Base-by-base conservation (phyloP, 768 basidiomycete genomes). In the Chalciporus piperatus region DNA sequence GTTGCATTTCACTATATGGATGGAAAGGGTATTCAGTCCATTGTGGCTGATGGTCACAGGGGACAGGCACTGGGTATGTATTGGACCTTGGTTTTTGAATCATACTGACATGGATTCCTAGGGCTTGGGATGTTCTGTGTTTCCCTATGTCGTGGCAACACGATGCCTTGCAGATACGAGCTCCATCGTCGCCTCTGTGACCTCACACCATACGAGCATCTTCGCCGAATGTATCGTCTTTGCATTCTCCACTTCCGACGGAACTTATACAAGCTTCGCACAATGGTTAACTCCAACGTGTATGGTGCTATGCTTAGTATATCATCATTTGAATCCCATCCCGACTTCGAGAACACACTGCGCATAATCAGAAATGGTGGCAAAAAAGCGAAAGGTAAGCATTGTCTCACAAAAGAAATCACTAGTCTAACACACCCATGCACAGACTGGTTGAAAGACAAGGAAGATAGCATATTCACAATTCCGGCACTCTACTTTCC, bases 1-100 rank as follows among this genome's bases (percentile, higher is more conserved):
- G 13, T 48, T 0, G 1, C 27, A 37, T 56, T 56, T 11, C 10
- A 44, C 0, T 39, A 51, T 10, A 56, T 51, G 0, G 0, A 1
- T 0, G 43, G 43, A 7, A 3, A 13, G 22, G 54, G 43, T 3
- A 48, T 51, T 20, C 13, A 51, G 30, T 48, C 53, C 8, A 17
- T 56, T 12, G 37, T 55, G 1, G 54, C 54, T 6, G 46, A 55
- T 35, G 38, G 40, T 20, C 49, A 55, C 14, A 7, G 14, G 5
- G 38, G 49, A 9, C 49, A 55, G 10, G 54, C 49, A 1, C 41
- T 55, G 11, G 45, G 49, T 55, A 45, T 3, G 25, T 40, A 23
- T 32, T 32, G 13, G 25, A 25, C 25, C 25, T 25, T 25, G 25
- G 25, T 25, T 20, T 19, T 44, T 22, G 12, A 41, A 41, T 22